phyloP scores from a whole-genome alignment of 208 protist genomes.

The Jaenimonas drosophilae region DNA sequence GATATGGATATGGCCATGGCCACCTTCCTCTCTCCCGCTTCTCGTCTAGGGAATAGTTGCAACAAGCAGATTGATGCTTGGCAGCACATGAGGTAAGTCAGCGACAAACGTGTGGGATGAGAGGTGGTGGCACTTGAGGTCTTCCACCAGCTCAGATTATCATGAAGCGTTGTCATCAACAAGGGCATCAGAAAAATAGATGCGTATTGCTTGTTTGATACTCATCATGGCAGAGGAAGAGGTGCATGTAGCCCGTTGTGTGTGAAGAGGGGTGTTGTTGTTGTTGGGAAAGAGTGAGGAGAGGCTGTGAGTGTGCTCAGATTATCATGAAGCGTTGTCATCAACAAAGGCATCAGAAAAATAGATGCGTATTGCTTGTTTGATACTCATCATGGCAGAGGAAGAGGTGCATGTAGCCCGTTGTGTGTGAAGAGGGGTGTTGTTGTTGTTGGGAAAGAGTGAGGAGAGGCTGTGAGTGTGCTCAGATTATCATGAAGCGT shows the following conservation, averaged over 20 bases:
- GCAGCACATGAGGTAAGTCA: too few relatives aligned
- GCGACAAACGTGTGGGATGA: too few relatives aligned
- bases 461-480: too few relatives aligned
- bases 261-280: constrained; percentile 6
- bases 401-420: too few relatives aligned
- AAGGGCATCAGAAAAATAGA: constrained; percentile 25
- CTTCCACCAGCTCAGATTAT: neutral
- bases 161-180: constrained; percentile 3
- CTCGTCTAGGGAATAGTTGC: too few relatives aligned
- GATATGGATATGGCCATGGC: too few relatives aligned
- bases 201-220: constrained; percentile 15
- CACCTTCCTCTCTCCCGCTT: too few relatives aligned
- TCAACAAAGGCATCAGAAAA: constrained; percentile 20
- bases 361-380: constrained; percentile 26
- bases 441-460: too few relatives aligned
- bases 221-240: constrained; percentile 7
- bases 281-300: too few relatives aligned
- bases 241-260: too few relatives aligned
- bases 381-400: constrained; percentile 10
- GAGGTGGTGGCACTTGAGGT: too few relatives aligned
- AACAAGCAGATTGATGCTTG: too few relatives aligned
- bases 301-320: neutral
- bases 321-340: neutral
- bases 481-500: neutral
- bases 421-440: constrained; percentile 5